A percentile compares a stretch with the other conserved stretches of the same genome.
Conservation (phyloP, 192 early-diverging fungal species). For the Mortierella claussenii region DNA sequence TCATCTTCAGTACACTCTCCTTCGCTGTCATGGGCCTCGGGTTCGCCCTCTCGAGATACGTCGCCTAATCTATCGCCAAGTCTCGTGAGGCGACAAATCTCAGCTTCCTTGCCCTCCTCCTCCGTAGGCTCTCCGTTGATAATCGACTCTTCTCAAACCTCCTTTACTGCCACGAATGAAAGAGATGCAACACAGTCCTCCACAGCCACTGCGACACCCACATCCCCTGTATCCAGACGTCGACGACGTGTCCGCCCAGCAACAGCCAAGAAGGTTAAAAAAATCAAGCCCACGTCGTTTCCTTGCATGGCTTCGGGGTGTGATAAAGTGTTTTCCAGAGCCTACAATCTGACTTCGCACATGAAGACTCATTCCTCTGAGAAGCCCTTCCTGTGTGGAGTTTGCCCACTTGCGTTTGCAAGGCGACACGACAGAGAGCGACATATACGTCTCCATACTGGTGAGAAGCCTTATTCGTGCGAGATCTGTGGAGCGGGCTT, state of each 20-base stretch:
- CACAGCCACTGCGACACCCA: background rate
- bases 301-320: constrained; percentile 53
- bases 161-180: background rate
- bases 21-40: constrained; percentile 9
- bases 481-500: constrained; percentile 76
- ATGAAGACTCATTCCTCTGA: constrained; percentile 79
- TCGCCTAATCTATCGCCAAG: constrained; percentile 15
- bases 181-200: background rate
- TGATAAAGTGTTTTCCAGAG: constrained; percentile 73
- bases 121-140: background rate
- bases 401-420: constrained; percentile 82
- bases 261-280: constrained; percentile 28
- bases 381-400: constrained; percentile 74
- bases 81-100: background rate
- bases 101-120: background rate
- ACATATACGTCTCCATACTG: constrained; percentile 83
- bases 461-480: constrained; percentile 81
- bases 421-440: constrained; percentile 93
- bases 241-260: constrained; percentile 18
- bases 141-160: background rate
- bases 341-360: constrained; percentile 83
- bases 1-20: constrained; percentile 3
- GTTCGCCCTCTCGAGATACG: constrained; percentile 5
- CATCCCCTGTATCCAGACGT: constrained; percentile 3
- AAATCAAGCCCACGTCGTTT: constrained; percentile 20